phyloP scores from a whole-genome alignment of 108 stramenopile species.

The Cyclotella sp. region DNA sequence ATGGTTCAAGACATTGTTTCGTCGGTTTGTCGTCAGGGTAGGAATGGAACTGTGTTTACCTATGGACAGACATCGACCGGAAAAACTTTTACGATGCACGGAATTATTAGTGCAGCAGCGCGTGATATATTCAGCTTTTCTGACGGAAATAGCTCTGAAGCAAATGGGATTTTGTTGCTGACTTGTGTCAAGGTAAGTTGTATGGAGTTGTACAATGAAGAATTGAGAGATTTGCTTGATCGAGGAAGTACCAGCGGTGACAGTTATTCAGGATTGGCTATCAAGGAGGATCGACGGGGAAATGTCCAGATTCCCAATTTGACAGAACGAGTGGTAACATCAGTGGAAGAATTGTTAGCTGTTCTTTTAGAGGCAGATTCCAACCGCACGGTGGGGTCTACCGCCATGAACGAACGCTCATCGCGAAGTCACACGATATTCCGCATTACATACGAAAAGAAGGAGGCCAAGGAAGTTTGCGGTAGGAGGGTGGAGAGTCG shows the following conservation, averaged over 20 bases:
- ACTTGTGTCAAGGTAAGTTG: constrained; percentile 81
- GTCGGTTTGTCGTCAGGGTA: constrained; percentile 67
- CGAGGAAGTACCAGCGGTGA: neutral
- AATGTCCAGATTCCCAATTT: constrained; percentile 78
- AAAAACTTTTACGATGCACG: constrained; percentile 61
- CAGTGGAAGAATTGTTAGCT: constrained; percentile 67
- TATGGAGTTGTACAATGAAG: constrained; percentile 98
- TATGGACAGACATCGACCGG: constrained; percentile 65
- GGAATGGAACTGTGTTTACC: constrained; percentile 86
- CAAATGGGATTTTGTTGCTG: neutral
- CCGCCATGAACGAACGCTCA: constrained; percentile 91
- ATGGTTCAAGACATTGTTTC: constrained; percentile 69
- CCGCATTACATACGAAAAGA: constrained; percentile 73
- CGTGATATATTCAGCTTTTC: constrained; percentile 63
- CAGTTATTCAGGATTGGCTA: constrained; percentile 21
- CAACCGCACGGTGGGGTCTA: constrained; percentile 78
- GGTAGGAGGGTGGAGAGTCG: constrained; percentile 30
- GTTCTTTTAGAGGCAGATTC: constrained; percentile 69
- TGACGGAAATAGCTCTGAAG: neutral
- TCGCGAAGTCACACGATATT: constrained; percentile 94
- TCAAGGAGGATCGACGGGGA: constrained; percentile 88
- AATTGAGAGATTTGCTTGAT: constrained; percentile 92
- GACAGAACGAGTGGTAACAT: constrained; percentile 53
- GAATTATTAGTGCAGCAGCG: constrained; percentile 64
- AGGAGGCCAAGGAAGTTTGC: constrained; percentile 48